Conservation (phyloP, 495 filamentous ascomycete species). For the Xylaria curta region DNA sequence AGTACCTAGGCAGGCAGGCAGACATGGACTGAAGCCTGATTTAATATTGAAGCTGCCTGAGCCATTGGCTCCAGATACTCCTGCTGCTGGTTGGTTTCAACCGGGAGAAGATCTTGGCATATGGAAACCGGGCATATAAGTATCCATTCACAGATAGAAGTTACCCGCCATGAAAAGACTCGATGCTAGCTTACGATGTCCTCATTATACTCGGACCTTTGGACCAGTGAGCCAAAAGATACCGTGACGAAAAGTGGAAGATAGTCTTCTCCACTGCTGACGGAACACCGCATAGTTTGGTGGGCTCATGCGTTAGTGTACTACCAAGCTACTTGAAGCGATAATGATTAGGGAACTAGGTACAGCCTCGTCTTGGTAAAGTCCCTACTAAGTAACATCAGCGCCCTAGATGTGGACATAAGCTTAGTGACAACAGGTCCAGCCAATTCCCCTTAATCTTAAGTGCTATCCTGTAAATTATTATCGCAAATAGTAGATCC, state of each 20-base stretch:
- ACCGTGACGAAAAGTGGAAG: neutral
- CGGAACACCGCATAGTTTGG: neutral
- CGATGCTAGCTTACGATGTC: neutral
- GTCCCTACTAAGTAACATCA: neutral
- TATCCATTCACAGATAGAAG: neutral
- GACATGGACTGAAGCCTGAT: conserved; percentile 8
- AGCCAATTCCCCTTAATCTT: neutral
- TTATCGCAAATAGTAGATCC: neutral
- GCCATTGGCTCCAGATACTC: neutral
- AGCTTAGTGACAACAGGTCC: neutral
- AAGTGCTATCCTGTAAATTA: neutral
- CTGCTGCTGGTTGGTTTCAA: neutral
- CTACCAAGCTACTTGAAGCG: neutral
- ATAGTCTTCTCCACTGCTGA: neutral
- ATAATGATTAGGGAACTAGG: neutral
- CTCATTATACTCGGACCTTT: neutral
- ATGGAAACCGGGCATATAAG: neutral
- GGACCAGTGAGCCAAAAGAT: neutral
- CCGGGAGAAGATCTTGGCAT: neutral
- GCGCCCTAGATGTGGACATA: neutral
- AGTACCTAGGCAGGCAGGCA: neutral
- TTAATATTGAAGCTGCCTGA: neutral
- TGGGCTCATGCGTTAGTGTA: neutral
- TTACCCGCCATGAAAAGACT: neutral
- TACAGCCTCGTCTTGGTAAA: neutral